These are phyloP conservation scores for Arthrobotrys sphaeroides DNA, from an alignment of 2,329 filamentous ascomycete species.

Conservation along the genomic window DNA sequence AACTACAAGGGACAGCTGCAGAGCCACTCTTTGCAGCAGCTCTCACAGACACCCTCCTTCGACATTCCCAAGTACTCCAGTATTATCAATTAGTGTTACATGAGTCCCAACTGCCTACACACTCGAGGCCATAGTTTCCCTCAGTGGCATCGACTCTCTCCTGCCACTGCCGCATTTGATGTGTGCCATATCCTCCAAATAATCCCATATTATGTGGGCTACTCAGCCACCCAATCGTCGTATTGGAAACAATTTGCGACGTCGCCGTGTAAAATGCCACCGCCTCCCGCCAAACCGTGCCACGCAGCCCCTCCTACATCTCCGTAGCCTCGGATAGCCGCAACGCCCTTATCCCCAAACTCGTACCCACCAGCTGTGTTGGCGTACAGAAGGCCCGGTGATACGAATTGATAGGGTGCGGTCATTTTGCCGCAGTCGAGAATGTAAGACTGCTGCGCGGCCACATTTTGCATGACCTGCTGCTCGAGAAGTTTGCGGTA, in stretches of 20 bases:
- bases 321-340: constrained; percentile 9
- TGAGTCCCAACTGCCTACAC: background rate
- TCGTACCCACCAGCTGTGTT: background rate
- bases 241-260: constrained; percentile 27
- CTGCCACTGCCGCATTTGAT: too few relatives aligned
- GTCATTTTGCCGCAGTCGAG: background rate
- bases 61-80: background rate
- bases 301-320: constrained; percentile 34
- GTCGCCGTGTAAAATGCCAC: constrained; percentile 4
- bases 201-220: too few relatives aligned
- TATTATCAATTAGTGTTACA: constrained; percentile 5
- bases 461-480: constrained; percentile 38
- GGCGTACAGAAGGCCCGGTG: constrained; percentile 22
- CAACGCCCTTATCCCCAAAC: background rate
- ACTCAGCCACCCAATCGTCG: constrained; percentile 53
- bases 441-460: constrained; percentile 34
- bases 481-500: constrained; percentile 41
- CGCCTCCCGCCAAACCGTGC: constrained; percentile 19
- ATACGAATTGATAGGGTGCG: constrained; percentile 28
- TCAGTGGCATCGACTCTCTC: too few relatives aligned
- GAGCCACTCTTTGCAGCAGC: background rate
- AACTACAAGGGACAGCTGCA: background rate
- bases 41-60: background rate
- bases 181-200: background rate
- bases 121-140: background rate